Conservation (phyloP, 371 early-diverging fungal species). For the Rhizopus sp. region DNA sequence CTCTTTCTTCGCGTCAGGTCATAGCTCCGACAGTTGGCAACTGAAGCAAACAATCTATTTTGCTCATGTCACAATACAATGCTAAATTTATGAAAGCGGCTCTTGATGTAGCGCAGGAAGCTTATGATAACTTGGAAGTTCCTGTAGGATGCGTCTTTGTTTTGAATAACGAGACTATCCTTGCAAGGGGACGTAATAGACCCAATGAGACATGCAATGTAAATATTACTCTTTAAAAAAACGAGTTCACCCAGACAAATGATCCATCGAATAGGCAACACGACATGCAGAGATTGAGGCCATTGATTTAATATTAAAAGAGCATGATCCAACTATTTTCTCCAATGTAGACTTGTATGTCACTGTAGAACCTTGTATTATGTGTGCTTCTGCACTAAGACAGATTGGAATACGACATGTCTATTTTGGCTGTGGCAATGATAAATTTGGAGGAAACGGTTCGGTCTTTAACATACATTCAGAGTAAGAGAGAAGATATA, state of each 20-base stretch:
- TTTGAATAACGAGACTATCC: conserved; percentile 52
- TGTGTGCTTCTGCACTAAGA: conserved; percentile 95
- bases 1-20: conserved; percentile 1
- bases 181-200: conserved; percentile 79
- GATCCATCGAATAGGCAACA: conserved; percentile 64
- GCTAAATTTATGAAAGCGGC: conserved; percentile 45
- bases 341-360: conserved; percentile 81
- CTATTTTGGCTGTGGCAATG: conserved; percentile 90
- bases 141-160: conserved; percentile 99
- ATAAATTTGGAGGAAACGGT: conserved; percentile 96
- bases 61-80: conserved; percentile 31
- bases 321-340: conserved; percentile 51
- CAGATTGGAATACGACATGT: conserved; percentile 77
- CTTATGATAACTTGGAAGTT: conserved; percentile 86
- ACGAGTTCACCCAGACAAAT: not conserved
- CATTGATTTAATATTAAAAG: conserved; percentile 73
- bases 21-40: not conserved
- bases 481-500: conserved; percentile 49
- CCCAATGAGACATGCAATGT: conserved; percentile 90
- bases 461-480: conserved; percentile 76
- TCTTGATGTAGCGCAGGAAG: conserved; percentile 73
- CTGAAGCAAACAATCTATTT: not conserved
- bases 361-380: conserved; percentile 99
- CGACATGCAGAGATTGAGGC: conserved; percentile 93
- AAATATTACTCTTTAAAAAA: conserved; percentile 23